Conservation (phyloP, 1,284 basidiomycete species). For the Rugiboletus extremiorientalis region DNA sequence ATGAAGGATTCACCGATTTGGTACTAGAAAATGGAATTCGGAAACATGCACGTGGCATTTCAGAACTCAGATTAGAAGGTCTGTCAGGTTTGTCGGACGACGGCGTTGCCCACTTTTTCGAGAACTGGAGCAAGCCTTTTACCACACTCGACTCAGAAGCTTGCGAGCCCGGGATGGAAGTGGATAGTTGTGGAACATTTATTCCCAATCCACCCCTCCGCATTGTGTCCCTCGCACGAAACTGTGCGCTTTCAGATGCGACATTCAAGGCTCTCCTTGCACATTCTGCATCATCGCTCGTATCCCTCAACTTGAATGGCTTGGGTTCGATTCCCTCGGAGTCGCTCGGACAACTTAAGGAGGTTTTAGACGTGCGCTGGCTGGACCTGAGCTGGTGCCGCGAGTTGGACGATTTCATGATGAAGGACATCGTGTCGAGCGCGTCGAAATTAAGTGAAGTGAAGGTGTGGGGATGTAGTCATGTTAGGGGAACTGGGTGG, state of each 20-base stretch:
- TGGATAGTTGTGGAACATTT: conserved; percentile 1
- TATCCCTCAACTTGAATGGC: conserved; percentile 71
- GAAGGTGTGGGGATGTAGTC: conserved; percentile 73
- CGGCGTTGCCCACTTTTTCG: conserved; percentile 71
- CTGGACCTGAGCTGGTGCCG: conserved; percentile 91
- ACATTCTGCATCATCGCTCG: conserved; percentile 69
- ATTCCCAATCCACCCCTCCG: conserved; percentile 48
- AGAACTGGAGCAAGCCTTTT: conserved; percentile 26
- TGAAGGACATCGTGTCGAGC: conserved; percentile 49
- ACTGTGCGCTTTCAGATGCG: conserved; percentile 53
- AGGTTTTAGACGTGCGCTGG: conserved; percentile 50
- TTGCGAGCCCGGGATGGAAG: conserved; percentile 19
- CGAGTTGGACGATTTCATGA: conserved; percentile 78
- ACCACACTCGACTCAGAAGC: conserved; percentile 9
- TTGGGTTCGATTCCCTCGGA: conserved; percentile 48
- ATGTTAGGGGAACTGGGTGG: conserved; percentile 54
- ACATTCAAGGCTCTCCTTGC: conserved; percentile 66
- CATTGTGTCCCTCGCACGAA: conserved; percentile 61
- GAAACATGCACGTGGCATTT: conserved; percentile 49
- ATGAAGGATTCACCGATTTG: conserved; percentile 54
- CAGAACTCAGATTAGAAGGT: conserved; percentile 57
- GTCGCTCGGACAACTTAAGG: conserved; percentile 52
- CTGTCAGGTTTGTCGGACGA: conserved; percentile 66
- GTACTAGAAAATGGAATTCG: conserved; percentile 65
- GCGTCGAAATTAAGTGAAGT: conserved; percentile 55